A percentile compares a stretch with the other conserved stretches of the same genome.
Evolutionary conservation across 2,329 filamentous ascomycete species (phyloP).

Genomic region (Epichloe scottii): DNA sequence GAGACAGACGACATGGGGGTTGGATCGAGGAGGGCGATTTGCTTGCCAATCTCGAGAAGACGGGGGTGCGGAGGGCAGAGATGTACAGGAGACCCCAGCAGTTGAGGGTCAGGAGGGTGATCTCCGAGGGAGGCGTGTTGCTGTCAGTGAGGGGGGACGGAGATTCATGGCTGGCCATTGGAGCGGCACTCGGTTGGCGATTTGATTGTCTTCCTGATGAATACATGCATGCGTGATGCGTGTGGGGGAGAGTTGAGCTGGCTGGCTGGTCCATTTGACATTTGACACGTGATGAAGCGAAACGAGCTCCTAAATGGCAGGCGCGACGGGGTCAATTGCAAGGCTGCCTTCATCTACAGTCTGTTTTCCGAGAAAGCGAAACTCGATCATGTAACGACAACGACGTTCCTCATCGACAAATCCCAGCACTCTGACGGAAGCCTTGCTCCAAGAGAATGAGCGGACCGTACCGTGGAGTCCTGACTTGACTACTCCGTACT

Average conservation of each 20-base stretch:
- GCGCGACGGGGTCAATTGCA: not conserved
- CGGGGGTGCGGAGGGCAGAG: conserved; percentile 64
- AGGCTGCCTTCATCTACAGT: not conserved
- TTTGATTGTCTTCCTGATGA: not conserved
- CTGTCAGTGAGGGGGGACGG: conserved; percentile 3
- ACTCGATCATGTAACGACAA: not conserved
- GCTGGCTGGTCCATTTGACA: not conserved
- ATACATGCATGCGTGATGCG: not conserved
- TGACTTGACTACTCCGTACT: too few relatives aligned
- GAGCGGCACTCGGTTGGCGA: not conserved
- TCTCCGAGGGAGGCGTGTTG: conserved; percentile 35
- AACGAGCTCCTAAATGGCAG: not conserved
- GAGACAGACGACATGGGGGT: conserved; percentile 72
- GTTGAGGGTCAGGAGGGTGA: conserved; percentile 81
- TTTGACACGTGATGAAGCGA: not conserved
- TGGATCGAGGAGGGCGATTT: conserved; percentile 56
- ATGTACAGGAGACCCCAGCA: conserved; percentile 94
- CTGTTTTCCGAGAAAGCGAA: not conserved
- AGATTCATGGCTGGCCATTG: not conserved
- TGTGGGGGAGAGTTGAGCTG: not conserved
- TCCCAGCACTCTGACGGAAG: too few relatives aligned
- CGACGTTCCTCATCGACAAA: too few relatives aligned
- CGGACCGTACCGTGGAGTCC: too few relatives aligned
- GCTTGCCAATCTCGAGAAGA: conserved; percentile 70
- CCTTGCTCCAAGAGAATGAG: too few relatives aligned